These are phyloP conservation scores for Evernia prunastri DNA, from an alignment of 495 filamentous ascomycete genomes.

Conservation along the genomic window DNA sequence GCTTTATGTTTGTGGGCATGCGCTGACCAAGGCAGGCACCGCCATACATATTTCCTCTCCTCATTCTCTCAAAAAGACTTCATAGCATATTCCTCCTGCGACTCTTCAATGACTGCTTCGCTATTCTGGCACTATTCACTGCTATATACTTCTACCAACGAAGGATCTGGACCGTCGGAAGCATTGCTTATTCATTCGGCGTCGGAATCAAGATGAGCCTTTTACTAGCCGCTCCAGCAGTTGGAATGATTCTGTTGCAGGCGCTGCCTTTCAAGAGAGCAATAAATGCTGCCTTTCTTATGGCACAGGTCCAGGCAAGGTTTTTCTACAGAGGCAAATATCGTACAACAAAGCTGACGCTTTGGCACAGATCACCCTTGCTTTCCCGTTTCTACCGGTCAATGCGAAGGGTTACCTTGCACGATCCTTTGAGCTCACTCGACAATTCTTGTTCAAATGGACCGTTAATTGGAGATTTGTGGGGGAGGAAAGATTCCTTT, in stretches of 20 bases:
- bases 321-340: background rate
- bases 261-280: slow-evolving; percentile 56
- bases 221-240: slow-evolving; percentile 70
- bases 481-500: slow-evolving; percentile 74
- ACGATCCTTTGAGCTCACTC: slow-evolving; percentile 80
- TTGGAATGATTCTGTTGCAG: slow-evolving; percentile 66
- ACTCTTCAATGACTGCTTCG: slow-evolving; percentile 92
- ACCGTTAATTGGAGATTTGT: slow-evolving; percentile 98
- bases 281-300: slow-evolving; percentile 60
- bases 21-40: slow-evolving; percentile 52
- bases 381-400: slow-evolving; percentile 63
- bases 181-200: slow-evolving; percentile 65
- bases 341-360: background rate
- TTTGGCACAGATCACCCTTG: slow-evolving; percentile 60
- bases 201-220: slow-evolving; percentile 92
- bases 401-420: slow-evolving; percentile 66
- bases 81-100: slow-evolving; percentile 91
- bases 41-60: slow-evolving; percentile 79
- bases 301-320: slow-evolving; percentile 42
- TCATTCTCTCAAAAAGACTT: slow-evolving; percentile 83
- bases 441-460: slow-evolving; percentile 93
- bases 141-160: slow-evolving; percentile 72
- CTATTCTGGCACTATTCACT: slow-evolving; percentile 70
- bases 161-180: slow-evolving; percentile 63
- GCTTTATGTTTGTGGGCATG: background rate